Evolutionary conservation across 1,139 yeast genomes (phyloP), one percentile per base, ranked within the genome.

Genomic region (Kodamaea derodonti): DNA sequence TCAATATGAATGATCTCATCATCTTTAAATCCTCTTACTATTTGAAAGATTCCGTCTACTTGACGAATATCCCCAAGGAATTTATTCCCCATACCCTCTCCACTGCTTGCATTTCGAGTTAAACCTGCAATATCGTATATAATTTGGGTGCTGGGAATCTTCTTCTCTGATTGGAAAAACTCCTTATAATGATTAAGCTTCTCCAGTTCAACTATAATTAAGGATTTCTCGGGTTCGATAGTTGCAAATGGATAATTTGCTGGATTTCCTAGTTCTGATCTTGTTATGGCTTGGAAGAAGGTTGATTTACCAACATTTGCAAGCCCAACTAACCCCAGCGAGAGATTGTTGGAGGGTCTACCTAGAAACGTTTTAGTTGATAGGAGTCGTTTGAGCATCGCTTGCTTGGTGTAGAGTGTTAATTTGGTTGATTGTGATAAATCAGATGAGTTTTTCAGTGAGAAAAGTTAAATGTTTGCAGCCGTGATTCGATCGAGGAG

Each of bases 211-310:
- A 80, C 82, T 7, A 72, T 58, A 2, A 80, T 75, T 33, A 73
- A 60, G 14, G 87, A 78, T 49, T 80, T 81, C 46, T 78, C 84
- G 0, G 90, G 86, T 28, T 80, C 82, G 24, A 83, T 82, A 1
- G 92, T 83, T 11, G 90, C 92, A 59, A 79, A 83, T 3, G 92
- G 90, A 49, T 82, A 83, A 52, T 83, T 83, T 18, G 87, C 90
- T 2, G 90, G 88, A 41, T 80, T 82, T 0, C 92, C 88, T 34
- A 82, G 55, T 12, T 65, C 69, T 7, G 84, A 75, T 41, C 77
- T 75, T 23, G 97, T 88, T 42, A 90, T 78, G 18, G 79, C 78
- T 50, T 76, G 82, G 54, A 76, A 76, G 44, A 76, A 72, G 1
- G 81, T 75, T 16, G 85, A 78, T 48, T 83, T 83, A 14, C 90